These are phyloP conservation scores for Cantharellus anzutake DNA, from an alignment of 768 basidiomycete genomes.

Conservation along the genomic window DNA sequence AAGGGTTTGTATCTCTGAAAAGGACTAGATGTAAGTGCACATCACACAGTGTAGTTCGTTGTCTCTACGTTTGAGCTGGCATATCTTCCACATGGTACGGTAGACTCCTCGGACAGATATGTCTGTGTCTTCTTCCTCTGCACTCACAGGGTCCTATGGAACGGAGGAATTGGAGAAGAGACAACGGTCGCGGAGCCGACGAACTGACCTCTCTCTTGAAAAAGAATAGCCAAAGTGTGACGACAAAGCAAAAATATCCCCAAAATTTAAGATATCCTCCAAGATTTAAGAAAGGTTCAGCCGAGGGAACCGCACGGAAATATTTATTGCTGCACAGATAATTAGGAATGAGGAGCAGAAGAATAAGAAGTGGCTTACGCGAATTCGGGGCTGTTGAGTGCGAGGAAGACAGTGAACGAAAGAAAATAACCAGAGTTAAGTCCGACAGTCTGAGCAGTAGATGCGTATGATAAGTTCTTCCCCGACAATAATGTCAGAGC, in stretches of 20 bases:
- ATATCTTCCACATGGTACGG: conserved; percentile 86
- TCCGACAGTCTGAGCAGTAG: conserved; percentile 95
- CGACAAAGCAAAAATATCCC: conserved; percentile 54
- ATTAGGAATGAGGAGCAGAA: background rate
- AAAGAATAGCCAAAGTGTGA: conserved; percentile 77
- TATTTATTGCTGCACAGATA: conserved; percentile 21
- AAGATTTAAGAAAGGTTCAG: conserved; percentile 29
- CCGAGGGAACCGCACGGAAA: conserved; percentile 21
- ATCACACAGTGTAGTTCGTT: conserved; percentile 12
- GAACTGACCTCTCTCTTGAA: conserved; percentile 71
- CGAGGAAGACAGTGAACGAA: conserved; percentile 93
- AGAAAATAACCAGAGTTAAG: conserved; percentile 90
- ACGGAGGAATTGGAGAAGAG: background rate
- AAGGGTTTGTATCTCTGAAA: conserved; percentile 73
- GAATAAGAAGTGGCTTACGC: conserved; percentile 27
- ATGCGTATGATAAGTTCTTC: conserved; percentile 89
- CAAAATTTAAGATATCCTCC: conserved; percentile 75
- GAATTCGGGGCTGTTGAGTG: conserved; percentile 88
- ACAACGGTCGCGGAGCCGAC: background rate
- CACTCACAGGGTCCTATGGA: conserved; percentile 45
- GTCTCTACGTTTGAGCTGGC: conserved; percentile 60
- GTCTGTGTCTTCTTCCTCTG: conserved; percentile 69
- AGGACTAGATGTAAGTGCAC: background rate
- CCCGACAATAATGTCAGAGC: conserved; percentile 50
- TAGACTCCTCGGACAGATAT: conserved; percentile 86